These are phyloP conservation scores for Fragosphaeria purpurea DNA, from an alignment of 2,329 filamentous ascomycete genomes.

Conservation along the genomic window DNA sequence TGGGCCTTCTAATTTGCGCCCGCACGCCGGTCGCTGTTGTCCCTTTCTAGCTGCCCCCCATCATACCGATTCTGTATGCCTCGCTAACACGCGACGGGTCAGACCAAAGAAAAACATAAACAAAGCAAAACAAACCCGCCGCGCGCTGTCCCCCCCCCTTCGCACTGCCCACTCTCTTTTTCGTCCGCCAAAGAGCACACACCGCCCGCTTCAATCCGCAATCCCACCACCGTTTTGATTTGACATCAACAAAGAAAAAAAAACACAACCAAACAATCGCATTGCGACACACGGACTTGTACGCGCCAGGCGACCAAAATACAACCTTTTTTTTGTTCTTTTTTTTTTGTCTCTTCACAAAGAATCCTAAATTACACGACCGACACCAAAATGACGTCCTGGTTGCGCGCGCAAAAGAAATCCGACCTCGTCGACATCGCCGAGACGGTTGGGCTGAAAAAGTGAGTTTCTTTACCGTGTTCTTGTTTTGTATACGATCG, in stretches of 20 bases:
- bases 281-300: neutral
- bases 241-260: neutral
- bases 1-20: neutral
- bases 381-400: constrained; percentile 33
- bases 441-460: constrained; percentile 56
- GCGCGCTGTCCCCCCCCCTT: neutral
- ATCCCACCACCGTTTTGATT: neutral
- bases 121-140: constrained; percentile 2
- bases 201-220: neutral
- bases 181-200: neutral
- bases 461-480: constrained; percentile 39
- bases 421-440: constrained; percentile 67
- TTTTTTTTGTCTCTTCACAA: too few species aligned
- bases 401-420: constrained; percentile 76
- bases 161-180: neutral
- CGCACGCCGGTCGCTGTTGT: neutral
- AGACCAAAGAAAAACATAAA: constrained; percentile 9
- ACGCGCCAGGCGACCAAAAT: neutral
- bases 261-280: constrained; percentile 1
- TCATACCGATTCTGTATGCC: too few species aligned
- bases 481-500: neutral
- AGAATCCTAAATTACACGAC: neutral
- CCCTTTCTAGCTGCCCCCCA: neutral
- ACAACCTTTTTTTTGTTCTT: too few species aligned
- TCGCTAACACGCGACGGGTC: constrained; percentile 8